A percentile compares a stretch with the other conserved stretches of the same genome.
phyloP scores from a whole-genome alignment of 192 early-diverging fungal genomes.

The Backusella westeae region DNA sequence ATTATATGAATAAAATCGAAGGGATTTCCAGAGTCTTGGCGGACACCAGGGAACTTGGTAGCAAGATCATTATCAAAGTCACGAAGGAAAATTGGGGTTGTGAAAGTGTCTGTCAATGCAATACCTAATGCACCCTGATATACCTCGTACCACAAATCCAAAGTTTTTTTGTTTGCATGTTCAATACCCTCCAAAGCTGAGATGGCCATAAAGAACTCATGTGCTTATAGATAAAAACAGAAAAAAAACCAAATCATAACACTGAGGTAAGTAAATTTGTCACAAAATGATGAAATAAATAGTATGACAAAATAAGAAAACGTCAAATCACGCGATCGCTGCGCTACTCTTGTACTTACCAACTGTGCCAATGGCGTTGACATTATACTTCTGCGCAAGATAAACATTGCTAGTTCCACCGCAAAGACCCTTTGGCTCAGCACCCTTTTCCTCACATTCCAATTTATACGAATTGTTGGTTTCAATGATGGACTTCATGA shows the following conservation, averaged over 20 bases:
- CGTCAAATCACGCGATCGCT: background rate
- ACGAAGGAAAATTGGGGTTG: constrained; percentile 59
- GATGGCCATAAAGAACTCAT: constrained; percentile 78
- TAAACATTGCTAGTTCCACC: constrained; percentile 74
- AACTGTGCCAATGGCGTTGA: constrained; percentile 46
- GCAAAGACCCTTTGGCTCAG: constrained; percentile 40
- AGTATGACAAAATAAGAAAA: background rate
- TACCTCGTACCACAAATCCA: constrained; percentile 57
- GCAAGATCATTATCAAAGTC: constrained; percentile 58
- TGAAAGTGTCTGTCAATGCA: constrained; percentile 76
- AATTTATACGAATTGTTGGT: background rate
- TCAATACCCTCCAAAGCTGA: constrained; percentile 62
- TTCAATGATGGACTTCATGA: constrained; percentile 47
- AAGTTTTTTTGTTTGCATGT: constrained; percentile 57
- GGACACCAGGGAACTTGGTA: constrained; percentile 50
- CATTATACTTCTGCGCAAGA: constrained; percentile 50
- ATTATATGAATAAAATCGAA: constrained; percentile 56
- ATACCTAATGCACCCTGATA: constrained; percentile 58
- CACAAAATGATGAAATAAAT: background rate
- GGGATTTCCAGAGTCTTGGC: constrained; percentile 77
- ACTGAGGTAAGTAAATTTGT: constrained; percentile 19
- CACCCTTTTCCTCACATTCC: constrained; percentile 12
- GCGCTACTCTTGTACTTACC: constrained; percentile 16
- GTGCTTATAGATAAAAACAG: constrained; percentile 40
- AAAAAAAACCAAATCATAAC: constrained; percentile 33